Conservation (phyloP, 176 grass and related monocot genomes). For the Leersia perrieri region DNA sequence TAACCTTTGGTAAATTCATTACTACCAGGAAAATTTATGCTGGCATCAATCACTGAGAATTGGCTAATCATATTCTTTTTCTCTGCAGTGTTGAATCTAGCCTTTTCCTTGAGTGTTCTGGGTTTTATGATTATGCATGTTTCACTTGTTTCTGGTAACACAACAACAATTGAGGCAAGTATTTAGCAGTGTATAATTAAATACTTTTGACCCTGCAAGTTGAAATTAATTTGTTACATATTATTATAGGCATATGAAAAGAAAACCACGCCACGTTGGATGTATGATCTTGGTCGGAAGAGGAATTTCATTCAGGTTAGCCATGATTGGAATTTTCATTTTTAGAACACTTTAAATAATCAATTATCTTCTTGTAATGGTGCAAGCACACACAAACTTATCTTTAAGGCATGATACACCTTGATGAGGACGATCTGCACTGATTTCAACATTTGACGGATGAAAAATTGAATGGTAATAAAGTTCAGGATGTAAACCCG, state of each 20-base stretch:
- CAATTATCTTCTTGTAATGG: background rate
- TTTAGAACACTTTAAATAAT: background rate
- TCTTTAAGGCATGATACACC: background rate
- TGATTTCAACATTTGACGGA: background rate
- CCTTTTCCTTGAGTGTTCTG: conserved; percentile 83
- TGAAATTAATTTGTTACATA: background rate
- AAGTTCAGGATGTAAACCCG: background rate
- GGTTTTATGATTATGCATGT: conserved; percentile 98
- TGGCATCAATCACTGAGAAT: background rate
- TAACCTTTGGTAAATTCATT: conserved; percentile 77
- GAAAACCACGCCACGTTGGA: conserved; percentile 88
- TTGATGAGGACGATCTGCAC: background rate
- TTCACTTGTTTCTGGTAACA: conserved; percentile 82
- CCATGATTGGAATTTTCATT: background rate
- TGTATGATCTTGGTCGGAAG: conserved; percentile 85
- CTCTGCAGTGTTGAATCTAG: conserved; percentile 81
- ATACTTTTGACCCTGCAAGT: background rate
- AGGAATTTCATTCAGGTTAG: conserved; percentile 92
- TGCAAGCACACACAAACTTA: background rate
- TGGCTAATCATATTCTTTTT: conserved; percentile 21
- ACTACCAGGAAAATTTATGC: background rate
- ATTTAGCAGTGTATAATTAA: background rate
- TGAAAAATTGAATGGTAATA: background rate
- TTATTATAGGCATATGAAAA: conserved; percentile 81
- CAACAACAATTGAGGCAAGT: conserved; percentile 85